Conservation (phyloP, 805 yeast species). For the Lipomyces yamanashiensis region DNA sequence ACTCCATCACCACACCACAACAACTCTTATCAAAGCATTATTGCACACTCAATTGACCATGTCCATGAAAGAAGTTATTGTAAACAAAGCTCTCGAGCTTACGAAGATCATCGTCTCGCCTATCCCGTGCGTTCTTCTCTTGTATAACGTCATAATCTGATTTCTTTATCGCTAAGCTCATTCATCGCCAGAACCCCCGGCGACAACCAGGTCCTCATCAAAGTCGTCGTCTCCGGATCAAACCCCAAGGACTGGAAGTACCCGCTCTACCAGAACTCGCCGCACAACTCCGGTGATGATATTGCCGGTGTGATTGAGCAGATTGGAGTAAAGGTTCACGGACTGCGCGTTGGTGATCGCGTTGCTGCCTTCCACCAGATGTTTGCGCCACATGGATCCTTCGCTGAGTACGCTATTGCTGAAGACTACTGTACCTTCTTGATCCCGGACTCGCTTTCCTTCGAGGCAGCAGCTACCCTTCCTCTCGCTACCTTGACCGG, state of each 20-base stretch:
- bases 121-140: constrained; percentile 6
- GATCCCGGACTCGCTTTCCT: constrained; percentile 27
- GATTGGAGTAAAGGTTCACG: constrained; percentile 26
- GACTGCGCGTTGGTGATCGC: constrained; percentile 27
- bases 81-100: constrained; percentile 1
- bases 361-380: constrained; percentile 35
- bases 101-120: constrained; percentile 15
- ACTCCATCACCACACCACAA: background rate
- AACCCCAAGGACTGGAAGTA: constrained; percentile 36
- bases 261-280: constrained; percentile 1
- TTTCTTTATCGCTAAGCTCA: background rate
- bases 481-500: constrained; percentile 31
- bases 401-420: constrained; percentile 31
- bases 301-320: constrained; percentile 29
- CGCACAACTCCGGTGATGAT: constrained; percentile 33
- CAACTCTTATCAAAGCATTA: background rate
- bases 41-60: background rate
- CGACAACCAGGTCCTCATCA: constrained; percentile 26
- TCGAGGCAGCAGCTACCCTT: constrained; percentile 32
- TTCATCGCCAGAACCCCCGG: constrained; percentile 12
- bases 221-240: constrained; percentile 31
- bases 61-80: constrained; percentile 28
- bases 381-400: constrained; percentile 25
- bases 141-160: background rate
- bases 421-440: constrained; percentile 24